phyloP scores from a whole-genome alignment of 116 monocot species.

The Dioscorea cayenensis region DNA sequence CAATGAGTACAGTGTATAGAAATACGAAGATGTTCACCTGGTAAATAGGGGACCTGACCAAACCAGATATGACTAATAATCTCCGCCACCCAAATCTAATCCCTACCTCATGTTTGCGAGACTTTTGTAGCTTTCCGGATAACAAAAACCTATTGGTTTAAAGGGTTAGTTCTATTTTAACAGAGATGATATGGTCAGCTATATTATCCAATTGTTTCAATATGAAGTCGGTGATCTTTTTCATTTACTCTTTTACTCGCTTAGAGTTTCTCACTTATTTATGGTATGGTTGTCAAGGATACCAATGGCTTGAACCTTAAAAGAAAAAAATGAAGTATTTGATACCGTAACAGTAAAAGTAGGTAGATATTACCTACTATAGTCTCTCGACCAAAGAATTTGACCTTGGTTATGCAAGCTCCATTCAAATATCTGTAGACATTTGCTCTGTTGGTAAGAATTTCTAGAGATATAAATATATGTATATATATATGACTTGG shows the following conservation, averaged over 20 bases:
- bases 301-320: too few species aligned
- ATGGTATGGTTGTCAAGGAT: too few species aligned
- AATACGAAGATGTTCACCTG: slow-evolving; percentile 39
- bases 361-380: slow-evolving; percentile 55
- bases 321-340: too few species aligned
- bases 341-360: neutral
- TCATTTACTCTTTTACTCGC: too few species aligned
- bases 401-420: slow-evolving; percentile 97
- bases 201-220: neutral
- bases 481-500: neutral
- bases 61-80: slow-evolving; percentile 76
- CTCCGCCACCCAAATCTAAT: slow-evolving; percentile 74
- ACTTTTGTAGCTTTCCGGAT: slow-evolving; percentile 55
- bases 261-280: too few species aligned
- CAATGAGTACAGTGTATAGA: neutral
- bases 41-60: slow-evolving; percentile 87
- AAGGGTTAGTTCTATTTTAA: neutral
- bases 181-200: neutral
- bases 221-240: too few species aligned
- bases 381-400: slow-evolving; percentile 95
- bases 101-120: slow-evolving; percentile 87
- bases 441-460: neutral
- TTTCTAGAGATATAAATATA: neutral
- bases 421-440: slow-evolving; percentile 85
- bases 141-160: slow-evolving; percentile 60